These are phyloP conservation scores for Pisolithus thermaeus DNA, from an alignment of 1,284 basidiomycete genomes.

Conservation along the genomic window DNA sequence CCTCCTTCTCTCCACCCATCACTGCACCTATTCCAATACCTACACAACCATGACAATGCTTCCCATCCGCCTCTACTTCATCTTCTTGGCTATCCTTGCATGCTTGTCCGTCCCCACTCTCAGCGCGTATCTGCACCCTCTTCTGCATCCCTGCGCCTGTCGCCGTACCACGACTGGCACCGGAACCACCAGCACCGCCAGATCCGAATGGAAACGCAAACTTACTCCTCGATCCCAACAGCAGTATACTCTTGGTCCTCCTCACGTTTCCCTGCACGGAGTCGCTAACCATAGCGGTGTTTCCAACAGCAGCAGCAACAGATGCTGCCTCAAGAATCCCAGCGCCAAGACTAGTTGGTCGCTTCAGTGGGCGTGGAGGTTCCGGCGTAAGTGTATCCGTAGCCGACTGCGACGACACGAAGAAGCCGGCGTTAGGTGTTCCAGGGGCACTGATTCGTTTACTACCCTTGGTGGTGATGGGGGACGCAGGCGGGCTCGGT, in stretches of 20 bases:
- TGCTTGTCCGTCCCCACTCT: background rate
- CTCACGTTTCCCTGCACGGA: background rate
- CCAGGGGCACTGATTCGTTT: conserved; percentile 2
- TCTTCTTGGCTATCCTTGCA: background rate
- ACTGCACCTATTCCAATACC: background rate
- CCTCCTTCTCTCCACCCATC: background rate
- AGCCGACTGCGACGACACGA: background rate
- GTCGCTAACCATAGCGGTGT: conserved; percentile 16
- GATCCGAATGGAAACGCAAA: conserved; percentile 19
- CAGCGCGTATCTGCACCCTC: conserved; percentile 1
- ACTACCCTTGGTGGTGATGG: conserved; percentile 13
- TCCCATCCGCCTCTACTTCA: background rate
- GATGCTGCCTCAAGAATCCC: conserved; percentile 22
- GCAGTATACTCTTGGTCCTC: conserved; percentile 27
- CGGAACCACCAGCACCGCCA: conserved; percentile 5
- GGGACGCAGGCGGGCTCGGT: conserved; percentile 28
- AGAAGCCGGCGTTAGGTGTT: conserved; percentile 7
- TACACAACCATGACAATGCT: background rate
- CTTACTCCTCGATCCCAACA: conserved; percentile 28
- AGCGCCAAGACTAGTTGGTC: conserved; percentile 25
- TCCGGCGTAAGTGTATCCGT: background rate
- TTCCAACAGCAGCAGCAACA: conserved; percentile 11
- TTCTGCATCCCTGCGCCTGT: conserved; percentile 14
- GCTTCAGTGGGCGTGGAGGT: conserved; percentile 10
- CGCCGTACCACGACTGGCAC: conserved; percentile 24